A percentile compares a stretch with the other conserved stretches of the same genome.
These are phyloP conservation scores for Macrolepiota dolichaula DNA, from an alignment of 768 basidiomycete genomes.

Conservation along the genomic window DNA sequence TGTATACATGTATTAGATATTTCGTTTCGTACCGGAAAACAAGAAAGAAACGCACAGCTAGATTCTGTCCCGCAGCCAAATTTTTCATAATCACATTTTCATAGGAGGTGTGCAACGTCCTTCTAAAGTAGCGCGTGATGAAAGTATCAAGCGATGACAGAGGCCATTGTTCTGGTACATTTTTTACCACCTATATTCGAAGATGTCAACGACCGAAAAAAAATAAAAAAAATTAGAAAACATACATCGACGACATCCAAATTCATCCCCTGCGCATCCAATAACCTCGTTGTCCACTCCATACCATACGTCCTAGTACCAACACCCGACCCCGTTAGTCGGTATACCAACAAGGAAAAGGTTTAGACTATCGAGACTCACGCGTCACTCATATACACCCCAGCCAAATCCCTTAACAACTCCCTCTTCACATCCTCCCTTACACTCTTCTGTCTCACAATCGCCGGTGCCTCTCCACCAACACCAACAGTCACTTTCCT, in stretches of 20 bases:
- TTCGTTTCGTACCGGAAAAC: no score
- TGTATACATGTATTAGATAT: neutral
- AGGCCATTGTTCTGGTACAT: conserved; percentile 76
- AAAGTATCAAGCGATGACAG: conserved; percentile 71
- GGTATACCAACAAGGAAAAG: neutral
- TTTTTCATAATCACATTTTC: conserved; percentile 78
- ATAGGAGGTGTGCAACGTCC: conserved; percentile 65
- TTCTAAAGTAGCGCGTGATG: conserved; percentile 72
- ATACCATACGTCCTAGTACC: conserved; percentile 44
- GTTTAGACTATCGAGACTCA: conserved; percentile 37
- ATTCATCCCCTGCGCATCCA: conserved; percentile 79
- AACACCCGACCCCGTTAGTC: neutral
- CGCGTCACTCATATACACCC: conserved; percentile 82
- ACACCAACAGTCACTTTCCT: conserved; percentile 11
- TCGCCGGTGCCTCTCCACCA: conserved; percentile 9
- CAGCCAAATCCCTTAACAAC: conserved; percentile 67
- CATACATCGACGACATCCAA: conserved; percentile 77
- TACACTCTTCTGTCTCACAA: conserved; percentile 33
- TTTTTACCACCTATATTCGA: conserved; percentile 53
- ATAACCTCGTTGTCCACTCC: conserved; percentile 60
- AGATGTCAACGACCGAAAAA: conserved; percentile 7
- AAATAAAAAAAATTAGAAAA: conserved; percentile 12
- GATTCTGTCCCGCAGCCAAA: conserved; percentile 76
- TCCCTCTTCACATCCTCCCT: conserved; percentile 50
- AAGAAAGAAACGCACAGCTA: conserved; percentile 42